Evolutionary conservation across 305 asterid species (phyloP).

Genomic region (Solanum hybrid): DNA sequence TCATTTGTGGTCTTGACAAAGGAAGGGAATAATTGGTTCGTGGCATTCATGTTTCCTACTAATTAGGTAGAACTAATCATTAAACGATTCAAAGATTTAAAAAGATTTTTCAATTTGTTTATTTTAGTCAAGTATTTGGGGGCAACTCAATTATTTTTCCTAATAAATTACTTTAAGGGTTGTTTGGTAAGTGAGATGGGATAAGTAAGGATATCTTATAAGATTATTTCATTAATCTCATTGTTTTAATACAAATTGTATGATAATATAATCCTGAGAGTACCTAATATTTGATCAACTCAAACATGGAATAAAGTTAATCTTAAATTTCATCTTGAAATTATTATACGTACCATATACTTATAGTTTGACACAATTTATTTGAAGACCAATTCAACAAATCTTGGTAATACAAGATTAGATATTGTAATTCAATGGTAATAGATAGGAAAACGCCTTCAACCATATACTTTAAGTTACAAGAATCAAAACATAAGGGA

Average conservation of each 20-base stretch:
- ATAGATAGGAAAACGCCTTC: neutral
- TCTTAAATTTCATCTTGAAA: fast-evolving
- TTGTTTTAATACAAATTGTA: neutral
- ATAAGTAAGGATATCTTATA: neutral
- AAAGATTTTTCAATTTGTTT: neutral
- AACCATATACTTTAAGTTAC: neutral
- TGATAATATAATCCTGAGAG: neutral
- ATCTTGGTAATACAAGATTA: neutral
- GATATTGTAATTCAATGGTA: neutral
- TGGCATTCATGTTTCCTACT: neutral
- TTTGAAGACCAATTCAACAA: neutral
- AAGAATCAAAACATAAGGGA: neutral
- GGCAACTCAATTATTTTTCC: neutral
- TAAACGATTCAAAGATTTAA: neutral
- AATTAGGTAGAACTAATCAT: conserved; percentile 2
- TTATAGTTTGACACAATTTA: neutral
- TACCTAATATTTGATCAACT: neutral
- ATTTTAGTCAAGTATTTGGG: neutral
- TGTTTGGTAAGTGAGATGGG: neutral
- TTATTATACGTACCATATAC: fast-evolving
- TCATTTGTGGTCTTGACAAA: neutral
- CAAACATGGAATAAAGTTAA: neutral
- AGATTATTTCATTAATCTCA: neutral
- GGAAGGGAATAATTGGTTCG: neutral
- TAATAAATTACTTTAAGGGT: neutral